Conservation (phyloP, 1,139 yeast genomes). For the Starmera stellimalicola region DNA sequence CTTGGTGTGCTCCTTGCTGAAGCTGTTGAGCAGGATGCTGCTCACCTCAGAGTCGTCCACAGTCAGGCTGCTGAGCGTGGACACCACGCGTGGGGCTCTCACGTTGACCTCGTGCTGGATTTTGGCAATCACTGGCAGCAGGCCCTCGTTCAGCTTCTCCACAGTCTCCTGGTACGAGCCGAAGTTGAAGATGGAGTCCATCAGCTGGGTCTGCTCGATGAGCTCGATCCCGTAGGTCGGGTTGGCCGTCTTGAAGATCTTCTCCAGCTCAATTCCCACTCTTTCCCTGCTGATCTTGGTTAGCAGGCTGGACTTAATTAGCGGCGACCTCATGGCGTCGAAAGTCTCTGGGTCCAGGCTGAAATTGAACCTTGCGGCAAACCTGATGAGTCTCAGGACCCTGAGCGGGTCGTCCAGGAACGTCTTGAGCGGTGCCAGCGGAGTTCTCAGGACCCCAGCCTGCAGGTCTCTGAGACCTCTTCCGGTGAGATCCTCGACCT, state of each 20-base stretch:
- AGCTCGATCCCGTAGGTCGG: slow-evolving; percentile 58
- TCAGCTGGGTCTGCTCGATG: slow-evolving; percentile 45
- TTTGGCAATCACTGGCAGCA: background rate
- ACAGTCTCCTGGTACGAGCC: slow-evolving; percentile 10
- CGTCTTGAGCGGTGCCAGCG: slow-evolving; percentile 74
- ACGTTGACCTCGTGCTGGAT: slow-evolving; percentile 2
- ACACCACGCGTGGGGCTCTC: slow-evolving; percentile 3
- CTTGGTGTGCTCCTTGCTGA: slow-evolving; percentile 21
- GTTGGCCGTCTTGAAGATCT: slow-evolving; percentile 54
- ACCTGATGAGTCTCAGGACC: slow-evolving; percentile 73
- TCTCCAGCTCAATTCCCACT: slow-evolving; percentile 77
- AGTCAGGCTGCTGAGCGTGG: background rate
- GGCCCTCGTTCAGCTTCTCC: slow-evolving; percentile 1
- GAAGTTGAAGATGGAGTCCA: slow-evolving; percentile 44
- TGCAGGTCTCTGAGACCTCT: slow-evolving; percentile 64
- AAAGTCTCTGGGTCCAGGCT: slow-evolving; percentile 49
- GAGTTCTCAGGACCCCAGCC: slow-evolving; percentile 73
- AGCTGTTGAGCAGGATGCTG: background rate
- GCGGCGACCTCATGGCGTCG: slow-evolving; percentile 53
- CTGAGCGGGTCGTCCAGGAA: slow-evolving; percentile 91
- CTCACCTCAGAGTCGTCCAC: background rate
- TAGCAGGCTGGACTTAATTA: slow-evolving; percentile 49
- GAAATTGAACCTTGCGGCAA: slow-evolving; percentile 75
- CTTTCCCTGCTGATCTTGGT: slow-evolving; percentile 84
- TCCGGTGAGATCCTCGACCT: slow-evolving; percentile 79